Evolutionary conservation across 1,139 yeast species (phyloP).

Genomic region (Debaryomyces sp.): DNA sequence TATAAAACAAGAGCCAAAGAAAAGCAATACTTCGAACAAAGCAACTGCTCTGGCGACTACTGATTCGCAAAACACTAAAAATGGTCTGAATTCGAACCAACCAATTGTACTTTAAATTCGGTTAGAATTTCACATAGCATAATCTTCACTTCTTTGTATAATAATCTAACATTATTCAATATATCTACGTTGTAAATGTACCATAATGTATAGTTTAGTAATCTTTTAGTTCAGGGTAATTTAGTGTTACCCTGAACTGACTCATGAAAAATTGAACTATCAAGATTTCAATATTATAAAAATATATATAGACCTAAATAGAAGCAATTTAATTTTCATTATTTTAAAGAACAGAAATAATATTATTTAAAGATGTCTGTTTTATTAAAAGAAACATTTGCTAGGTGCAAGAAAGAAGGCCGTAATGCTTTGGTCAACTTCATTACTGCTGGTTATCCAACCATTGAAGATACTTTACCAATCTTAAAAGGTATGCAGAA

Average conservation of each 20-base stretch:
- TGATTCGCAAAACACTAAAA: background rate
- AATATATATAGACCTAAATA: background rate
- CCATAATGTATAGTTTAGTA: background rate
- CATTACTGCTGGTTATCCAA: slow-evolving; percentile 93
- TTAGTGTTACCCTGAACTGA: slow-evolving; percentile 37
- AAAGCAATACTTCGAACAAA: background rate
- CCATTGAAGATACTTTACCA: slow-evolving; percentile 84
- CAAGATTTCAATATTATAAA: background rate
- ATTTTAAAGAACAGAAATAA: background rate
- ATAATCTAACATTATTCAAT: background rate
- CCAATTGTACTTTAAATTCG: slow-evolving; percentile 9
- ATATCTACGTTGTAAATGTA: background rate
- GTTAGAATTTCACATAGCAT: background rate
- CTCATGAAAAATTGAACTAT: slow-evolving; percentile 19
- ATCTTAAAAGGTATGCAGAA: slow-evolving; percentile 85
- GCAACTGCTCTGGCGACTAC: background rate
- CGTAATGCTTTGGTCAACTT: slow-evolving; percentile 91
- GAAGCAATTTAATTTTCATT: background rate
- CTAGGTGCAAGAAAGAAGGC: slow-evolving; percentile 67
- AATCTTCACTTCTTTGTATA: slow-evolving; percentile 2
- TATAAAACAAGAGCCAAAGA: background rate
- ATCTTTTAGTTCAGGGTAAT: background rate
- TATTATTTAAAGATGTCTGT: slow-evolving; percentile 53
- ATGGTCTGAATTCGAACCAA: slow-evolving; percentile 9
- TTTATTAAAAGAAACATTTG: slow-evolving; percentile 69